Evolutionary conservation across 2,329 filamentous ascomycete species (phyloP).

Genomic region (Ampelomyces quisqualis): DNA sequence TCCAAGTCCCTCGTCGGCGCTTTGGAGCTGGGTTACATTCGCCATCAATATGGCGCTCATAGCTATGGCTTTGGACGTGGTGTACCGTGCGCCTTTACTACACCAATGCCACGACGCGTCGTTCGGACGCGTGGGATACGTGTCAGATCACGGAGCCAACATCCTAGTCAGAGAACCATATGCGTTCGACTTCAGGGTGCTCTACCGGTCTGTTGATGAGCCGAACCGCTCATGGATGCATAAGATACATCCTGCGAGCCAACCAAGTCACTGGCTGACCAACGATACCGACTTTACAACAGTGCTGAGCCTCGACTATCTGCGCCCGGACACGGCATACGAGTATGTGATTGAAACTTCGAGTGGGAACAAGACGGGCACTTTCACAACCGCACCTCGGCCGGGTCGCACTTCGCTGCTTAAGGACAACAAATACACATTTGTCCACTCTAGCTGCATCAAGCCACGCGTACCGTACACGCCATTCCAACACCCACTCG

Average conservation of each 20-base stretch:
- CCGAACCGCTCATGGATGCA: slow-evolving; percentile 34
- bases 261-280: slow-evolving; percentile 55
- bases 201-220: slow-evolving; percentile 36
- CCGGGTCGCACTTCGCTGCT: slow-evolving; percentile 61
- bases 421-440: slow-evolving; percentile 74
- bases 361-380: slow-evolving; percentile 82
- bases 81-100: slow-evolving; percentile 70
- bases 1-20: slow-evolving; percentile 68
- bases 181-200: slow-evolving; percentile 59
- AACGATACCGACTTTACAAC: slow-evolving; percentile 82
- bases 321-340: slow-evolving; percentile 72
- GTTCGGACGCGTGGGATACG: slow-evolving; percentile 83
- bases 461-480: slow-evolving; percentile 89
- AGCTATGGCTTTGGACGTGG: slow-evolving; percentile 70
- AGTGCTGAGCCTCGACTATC: slow-evolving; percentile 64
- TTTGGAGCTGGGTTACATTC: slow-evolving; percentile 67
- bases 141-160: slow-evolving; percentile 76
- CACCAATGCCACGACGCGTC: slow-evolving; percentile 74
- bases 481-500: slow-evolving; percentile 76
- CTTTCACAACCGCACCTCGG: slow-evolving; percentile 74
- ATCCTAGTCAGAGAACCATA: slow-evolving; percentile 85
- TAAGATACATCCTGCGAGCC: slow-evolving; percentile 31
- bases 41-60: slow-evolving; percentile 71
- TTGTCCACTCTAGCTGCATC: slow-evolving; percentile 90
- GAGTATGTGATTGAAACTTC: slow-evolving; percentile 66